Conservation (phyloP, 1,139 yeast species). For the Sugiyamaella xylanicola region DNA sequence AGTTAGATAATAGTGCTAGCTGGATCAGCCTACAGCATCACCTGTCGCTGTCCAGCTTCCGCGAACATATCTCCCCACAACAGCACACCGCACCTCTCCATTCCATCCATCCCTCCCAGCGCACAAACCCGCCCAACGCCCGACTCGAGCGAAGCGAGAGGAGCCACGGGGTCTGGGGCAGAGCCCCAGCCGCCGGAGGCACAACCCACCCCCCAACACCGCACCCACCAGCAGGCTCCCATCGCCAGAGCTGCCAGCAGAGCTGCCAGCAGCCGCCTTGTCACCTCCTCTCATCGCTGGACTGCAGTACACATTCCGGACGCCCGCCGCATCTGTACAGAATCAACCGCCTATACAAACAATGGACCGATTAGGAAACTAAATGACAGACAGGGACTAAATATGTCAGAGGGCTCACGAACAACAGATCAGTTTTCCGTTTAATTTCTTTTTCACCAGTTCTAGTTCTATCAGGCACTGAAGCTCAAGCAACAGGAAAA, state of each 20-base stretch:
- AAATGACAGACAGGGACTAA: conserved; percentile 9
- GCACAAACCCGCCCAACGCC: neutral
- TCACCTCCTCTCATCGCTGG: neutral
- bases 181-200: neutral
- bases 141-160: neutral
- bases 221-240: too few species aligned
- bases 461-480: neutral
- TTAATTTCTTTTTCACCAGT: conserved; percentile 6
- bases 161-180: neutral
- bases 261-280: neutral
- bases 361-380: conserved; percentile 6
- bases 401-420: neutral
- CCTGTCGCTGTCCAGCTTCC: too few species aligned
- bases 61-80: too few species aligned
- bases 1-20: too few species aligned
- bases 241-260: too few species aligned
- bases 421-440: neutral
- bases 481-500: neutral
- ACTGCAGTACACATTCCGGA: conserved; percentile 3
- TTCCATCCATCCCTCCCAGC: neutral
- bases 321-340: conserved; percentile 5
- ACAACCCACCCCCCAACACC: neutral
- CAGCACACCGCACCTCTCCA: too few species aligned
- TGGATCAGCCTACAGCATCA: neutral
- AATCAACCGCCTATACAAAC: conserved; percentile 2